These are phyloP conservation scores for Lanmaoa rubissima DNA, from an alignment of 768 basidiomycete species.

Conservation along the genomic window DNA sequence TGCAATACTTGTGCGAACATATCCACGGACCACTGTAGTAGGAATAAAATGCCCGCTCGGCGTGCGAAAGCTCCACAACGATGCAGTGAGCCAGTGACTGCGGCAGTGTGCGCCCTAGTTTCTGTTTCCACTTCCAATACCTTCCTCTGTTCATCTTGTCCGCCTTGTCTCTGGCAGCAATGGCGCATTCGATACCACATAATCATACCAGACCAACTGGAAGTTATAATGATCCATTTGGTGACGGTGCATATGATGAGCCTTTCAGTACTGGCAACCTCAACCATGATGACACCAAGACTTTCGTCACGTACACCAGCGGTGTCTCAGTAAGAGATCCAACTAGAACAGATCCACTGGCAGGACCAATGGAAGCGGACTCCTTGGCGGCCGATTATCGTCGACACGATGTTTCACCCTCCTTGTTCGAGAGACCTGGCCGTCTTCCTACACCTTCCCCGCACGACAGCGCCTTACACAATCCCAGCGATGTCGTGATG, in stretches of 20 bases:
- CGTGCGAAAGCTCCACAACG: slow-evolving; percentile 19
- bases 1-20: background rate
- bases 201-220: slow-evolving; percentile 8
- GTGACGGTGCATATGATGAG: slow-evolving; percentile 22
- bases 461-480: slow-evolving; percentile 2
- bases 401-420: slow-evolving; percentile 20
- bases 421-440: slow-evolving; percentile 3
- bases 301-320: slow-evolving; percentile 22
- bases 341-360: background rate
- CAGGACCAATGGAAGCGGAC: slow-evolving; percentile 22
- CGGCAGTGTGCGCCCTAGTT: background rate
- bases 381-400: slow-evolving; percentile 28
- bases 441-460: slow-evolving; percentile 20
- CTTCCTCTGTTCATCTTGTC: background rate
- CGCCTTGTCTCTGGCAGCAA: slow-evolving; percentile 25
- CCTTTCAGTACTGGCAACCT: slow-evolving; percentile 18
- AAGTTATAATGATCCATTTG: slow-evolving; percentile 26
- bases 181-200: slow-evolving; percentile 22
- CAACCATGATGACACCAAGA: slow-evolving; percentile 18
- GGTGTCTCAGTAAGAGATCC: slow-evolving; percentile 16
- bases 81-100: background rate
- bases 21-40: background rate
- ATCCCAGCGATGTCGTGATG: slow-evolving; percentile 3
- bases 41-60: background rate
- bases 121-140: background rate